Percentiles rank a stretch among this genome's conserved stretches.
These are phyloP conservation scores for Powellomyces hirtus DNA, from an alignment of 192 early-diverging fungal species.

Conservation along the genomic window DNA sequence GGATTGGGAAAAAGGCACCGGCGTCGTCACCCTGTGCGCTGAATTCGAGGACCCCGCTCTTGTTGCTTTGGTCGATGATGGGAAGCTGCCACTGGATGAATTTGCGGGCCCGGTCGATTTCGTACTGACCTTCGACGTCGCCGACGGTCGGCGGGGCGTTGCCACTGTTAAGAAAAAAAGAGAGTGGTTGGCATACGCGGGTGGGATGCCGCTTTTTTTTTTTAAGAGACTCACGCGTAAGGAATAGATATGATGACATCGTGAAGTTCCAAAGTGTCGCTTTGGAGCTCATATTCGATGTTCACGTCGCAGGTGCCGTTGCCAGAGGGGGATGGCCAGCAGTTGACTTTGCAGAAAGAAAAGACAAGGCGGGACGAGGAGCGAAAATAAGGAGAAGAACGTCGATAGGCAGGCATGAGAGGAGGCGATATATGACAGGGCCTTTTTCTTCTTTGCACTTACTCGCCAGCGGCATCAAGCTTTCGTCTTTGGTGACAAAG, in stretches of 20 bases:
- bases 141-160: constrained; percentile 69
- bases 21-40: constrained; percentile 72
- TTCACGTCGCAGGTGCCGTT: constrained; percentile 90
- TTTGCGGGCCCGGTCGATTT: constrained; percentile 67
- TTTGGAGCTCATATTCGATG: constrained; percentile 92
- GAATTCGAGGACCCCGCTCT: constrained; percentile 83
- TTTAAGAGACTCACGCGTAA: constrained; percentile 59
- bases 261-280: constrained; percentile 71
- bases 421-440: neutral
- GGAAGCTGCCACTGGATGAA: constrained; percentile 85
- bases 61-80: constrained; percentile 73
- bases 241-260: constrained; percentile 90
- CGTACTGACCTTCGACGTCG: constrained; percentile 79
- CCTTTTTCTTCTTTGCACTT: constrained; percentile 15
- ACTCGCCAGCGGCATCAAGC: constrained; percentile 78
- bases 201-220: neutral
- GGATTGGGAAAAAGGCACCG: constrained; percentile 83
- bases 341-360: constrained; percentile 70
- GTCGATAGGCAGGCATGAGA: neutral
- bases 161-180: constrained; percentile 39
- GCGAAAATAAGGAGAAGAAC: neutral
- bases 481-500: constrained; percentile 78
- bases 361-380: neutral
- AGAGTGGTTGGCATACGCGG: neutral
- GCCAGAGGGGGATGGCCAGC: constrained; percentile 93